Conservation (phyloP, 2,329 filamentous ascomycete genomes). For the Karstenula rhodostoma region DNA sequence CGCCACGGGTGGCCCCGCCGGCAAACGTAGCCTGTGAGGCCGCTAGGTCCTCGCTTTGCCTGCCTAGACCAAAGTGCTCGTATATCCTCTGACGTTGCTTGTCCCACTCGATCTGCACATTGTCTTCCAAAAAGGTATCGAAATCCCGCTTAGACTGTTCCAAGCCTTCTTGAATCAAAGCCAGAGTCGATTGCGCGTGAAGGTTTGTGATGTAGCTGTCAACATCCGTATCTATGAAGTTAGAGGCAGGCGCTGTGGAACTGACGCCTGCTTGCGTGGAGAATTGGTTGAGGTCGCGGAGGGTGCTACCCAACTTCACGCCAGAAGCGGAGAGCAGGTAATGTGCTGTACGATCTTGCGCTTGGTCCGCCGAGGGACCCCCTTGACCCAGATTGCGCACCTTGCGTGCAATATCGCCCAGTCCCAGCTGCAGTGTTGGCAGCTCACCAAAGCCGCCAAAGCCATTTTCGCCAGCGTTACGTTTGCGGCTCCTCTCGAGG, state of each 20-base stretch:
- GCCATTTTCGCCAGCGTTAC: slow-evolving; percentile 72
- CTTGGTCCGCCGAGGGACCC: slow-evolving; percentile 64
- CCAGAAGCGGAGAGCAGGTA: slow-evolving; percentile 94
- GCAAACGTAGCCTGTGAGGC: slow-evolving; percentile 48
- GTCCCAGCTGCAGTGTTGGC: slow-evolving; percentile 86
- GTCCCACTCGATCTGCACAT: slow-evolving; percentile 95
- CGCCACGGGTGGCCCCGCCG: slow-evolving; percentile 48
- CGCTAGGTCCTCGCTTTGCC: slow-evolving; percentile 51
- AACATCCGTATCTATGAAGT: slow-evolving; percentile 62
- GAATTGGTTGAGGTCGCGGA: slow-evolving; percentile 86
- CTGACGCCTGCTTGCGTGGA: slow-evolving; percentile 73
- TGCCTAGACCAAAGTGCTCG: slow-evolving; percentile 87
- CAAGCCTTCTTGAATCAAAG: slow-evolving; percentile 90
- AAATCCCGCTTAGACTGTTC: slow-evolving; percentile 90
- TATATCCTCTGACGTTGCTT: slow-evolving; percentile 92
- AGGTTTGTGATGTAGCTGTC: slow-evolving; percentile 82
- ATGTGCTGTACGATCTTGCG: slow-evolving; percentile 66
- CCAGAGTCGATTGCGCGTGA: slow-evolving; percentile 88
- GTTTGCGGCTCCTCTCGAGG: slow-evolving; percentile 70
- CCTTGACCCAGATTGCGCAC: slow-evolving; percentile 82
- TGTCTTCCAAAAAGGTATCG: slow-evolving; percentile 91
- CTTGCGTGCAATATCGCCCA: slow-evolving; percentile 82
- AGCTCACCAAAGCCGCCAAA: slow-evolving; percentile 73
- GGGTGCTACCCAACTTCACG: slow-evolving; percentile 83
- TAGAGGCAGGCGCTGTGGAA: slow-evolving; percentile 45